phyloP scores from a whole-genome alignment of 2,329 filamentous ascomycete species.

The Malbranchea zuffiana region DNA sequence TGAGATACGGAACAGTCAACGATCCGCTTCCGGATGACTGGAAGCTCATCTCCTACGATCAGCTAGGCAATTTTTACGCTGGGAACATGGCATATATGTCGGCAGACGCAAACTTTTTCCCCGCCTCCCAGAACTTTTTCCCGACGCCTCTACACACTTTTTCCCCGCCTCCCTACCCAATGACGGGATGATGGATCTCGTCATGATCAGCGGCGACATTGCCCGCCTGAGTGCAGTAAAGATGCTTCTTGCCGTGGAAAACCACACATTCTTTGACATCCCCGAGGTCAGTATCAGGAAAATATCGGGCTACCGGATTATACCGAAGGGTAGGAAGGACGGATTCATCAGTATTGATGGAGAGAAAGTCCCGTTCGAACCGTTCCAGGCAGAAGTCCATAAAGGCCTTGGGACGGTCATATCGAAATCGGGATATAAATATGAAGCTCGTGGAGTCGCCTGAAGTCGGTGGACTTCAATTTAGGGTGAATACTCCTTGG shows the following conservation, averaged over 20 bases:
- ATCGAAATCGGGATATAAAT: slow-evolving; percentile 59
- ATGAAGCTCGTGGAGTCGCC: slow-evolving; percentile 46
- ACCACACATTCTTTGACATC: slow-evolving; percentile 67
- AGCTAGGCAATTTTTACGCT: slow-evolving; percentile 82
- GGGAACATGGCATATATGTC: slow-evolving; percentile 96
- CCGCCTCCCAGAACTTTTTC: no score
- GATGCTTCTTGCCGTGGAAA: slow-evolving; percentile 61
- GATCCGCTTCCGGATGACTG: slow-evolving; percentile 69
- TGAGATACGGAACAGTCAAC: slow-evolving; percentile 69
- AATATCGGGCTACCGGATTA: slow-evolving; percentile 74
- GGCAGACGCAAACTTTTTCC: slow-evolving; percentile 71
- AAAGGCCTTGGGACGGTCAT: slow-evolving; percentile 72
- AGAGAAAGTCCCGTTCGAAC: slow-evolving; percentile 73
- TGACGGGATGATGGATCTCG: slow-evolving; percentile 77
- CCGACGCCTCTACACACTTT: no score
- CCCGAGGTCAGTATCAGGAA: slow-evolving; percentile 71
- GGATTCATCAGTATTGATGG: slow-evolving; percentile 94
- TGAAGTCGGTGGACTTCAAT: not conserved
- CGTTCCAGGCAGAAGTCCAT: slow-evolving; percentile 87
- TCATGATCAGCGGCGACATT: slow-evolving; percentile 69
- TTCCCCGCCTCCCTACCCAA: slow-evolving; percentile 65
- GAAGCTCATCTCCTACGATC: slow-evolving; percentile 61
- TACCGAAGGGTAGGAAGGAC: slow-evolving; percentile 57
- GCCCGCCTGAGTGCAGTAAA: slow-evolving; percentile 54
- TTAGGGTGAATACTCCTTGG: not conserved